Evolutionary conservation across 2,329 filamentous ascomycete species (phyloP).

Genomic region (Verruconis gallopava): DNA sequence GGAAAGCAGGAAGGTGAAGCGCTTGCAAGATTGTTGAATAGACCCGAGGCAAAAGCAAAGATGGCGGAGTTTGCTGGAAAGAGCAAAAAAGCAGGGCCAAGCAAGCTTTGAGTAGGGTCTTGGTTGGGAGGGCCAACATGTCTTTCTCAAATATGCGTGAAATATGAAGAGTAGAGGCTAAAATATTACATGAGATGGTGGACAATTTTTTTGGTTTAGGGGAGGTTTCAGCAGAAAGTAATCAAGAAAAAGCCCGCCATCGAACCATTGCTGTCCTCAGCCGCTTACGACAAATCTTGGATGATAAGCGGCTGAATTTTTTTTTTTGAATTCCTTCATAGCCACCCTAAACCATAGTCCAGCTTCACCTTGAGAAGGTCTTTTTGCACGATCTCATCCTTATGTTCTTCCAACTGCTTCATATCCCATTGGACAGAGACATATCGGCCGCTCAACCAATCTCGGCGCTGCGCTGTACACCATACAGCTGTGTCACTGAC

Average conservation of each 20-base stretch:
- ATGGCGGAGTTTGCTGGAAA: constrained; percentile 12
- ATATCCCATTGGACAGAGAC: constrained; percentile 11
- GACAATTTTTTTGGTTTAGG: no score
- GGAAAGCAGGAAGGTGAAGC: constrained; percentile 13
- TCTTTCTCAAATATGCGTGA: no score
- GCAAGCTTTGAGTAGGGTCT: no score
- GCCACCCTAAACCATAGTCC: background rate
- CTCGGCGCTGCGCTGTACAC: constrained; percentile 15
- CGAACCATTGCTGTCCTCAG: no score
- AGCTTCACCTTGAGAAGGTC: constrained; percentile 8
- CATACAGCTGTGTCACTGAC: constrained; percentile 16
- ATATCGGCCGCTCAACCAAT: constrained; percentile 19
- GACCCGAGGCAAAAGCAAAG: constrained; percentile 12
- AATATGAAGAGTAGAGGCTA: no score
- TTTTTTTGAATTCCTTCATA: no score
- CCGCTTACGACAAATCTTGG: no score
- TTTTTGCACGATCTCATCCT: constrained; percentile 3
- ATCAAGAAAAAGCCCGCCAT: no score
- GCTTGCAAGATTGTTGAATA: constrained; percentile 12
- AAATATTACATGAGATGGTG: no score
- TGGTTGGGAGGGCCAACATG: no score
- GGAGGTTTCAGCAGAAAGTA: no score
- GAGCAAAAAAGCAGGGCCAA: background rate
- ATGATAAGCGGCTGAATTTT: no score
- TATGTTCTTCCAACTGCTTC: constrained; percentile 2